Evolutionary conservation across 345 rosid genomes (phyloP).

Genomic region (Microthlaspi erraticum): DNA sequence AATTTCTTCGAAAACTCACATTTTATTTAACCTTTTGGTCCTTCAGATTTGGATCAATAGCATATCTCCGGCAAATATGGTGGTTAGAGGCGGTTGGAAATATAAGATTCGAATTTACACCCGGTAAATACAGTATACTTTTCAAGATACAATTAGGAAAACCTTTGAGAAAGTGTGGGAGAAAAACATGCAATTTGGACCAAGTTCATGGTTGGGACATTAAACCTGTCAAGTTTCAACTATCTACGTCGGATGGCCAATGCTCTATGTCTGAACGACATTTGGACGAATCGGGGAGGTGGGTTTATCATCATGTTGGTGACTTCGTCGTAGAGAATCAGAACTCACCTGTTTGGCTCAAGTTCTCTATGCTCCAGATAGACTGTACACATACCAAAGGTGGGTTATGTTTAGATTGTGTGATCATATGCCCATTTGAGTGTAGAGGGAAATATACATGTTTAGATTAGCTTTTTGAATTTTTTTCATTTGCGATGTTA

Average conservation of each 20-base stretch:
- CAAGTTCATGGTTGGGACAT: slow-evolving; percentile 90
- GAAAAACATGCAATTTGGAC: slow-evolving; percentile 63
- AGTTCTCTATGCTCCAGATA: slow-evolving; percentile 88
- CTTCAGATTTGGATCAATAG: slow-evolving; percentile 64
- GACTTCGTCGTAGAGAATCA: slow-evolving; percentile 65
- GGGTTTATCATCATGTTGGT: slow-evolving; percentile 78
- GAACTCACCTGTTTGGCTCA: slow-evolving; percentile 50
- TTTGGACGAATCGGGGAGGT: slow-evolving; percentile 61
- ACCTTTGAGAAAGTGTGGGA: slow-evolving; percentile 61
- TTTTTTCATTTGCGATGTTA: neutral
- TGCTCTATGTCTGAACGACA: slow-evolving; percentile 58
- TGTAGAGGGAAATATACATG: slow-evolving; percentile 44
- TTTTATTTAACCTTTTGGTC: slow-evolving; percentile 4
- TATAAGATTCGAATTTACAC: slow-evolving; percentile 70
- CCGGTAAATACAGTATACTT: slow-evolving; percentile 70
- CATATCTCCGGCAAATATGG: slow-evolving; percentile 96
- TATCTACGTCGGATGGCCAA: slow-evolving; percentile 78
- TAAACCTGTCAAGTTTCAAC: slow-evolving; percentile 77
- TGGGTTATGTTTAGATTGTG: slow-evolving; percentile 85
- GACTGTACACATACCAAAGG: slow-evolving; percentile 98
- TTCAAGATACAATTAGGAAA: slow-evolving; percentile 81
- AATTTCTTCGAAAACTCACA: neutral
- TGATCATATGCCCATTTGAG: slow-evolving; percentile 64
- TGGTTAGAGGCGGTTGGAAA: slow-evolving; percentile 91
- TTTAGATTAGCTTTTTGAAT: neutral